Evolutionary conservation across 2,329 filamentous ascomycete genomes (phyloP).

Genomic region (Elsinoe perseae): DNA sequence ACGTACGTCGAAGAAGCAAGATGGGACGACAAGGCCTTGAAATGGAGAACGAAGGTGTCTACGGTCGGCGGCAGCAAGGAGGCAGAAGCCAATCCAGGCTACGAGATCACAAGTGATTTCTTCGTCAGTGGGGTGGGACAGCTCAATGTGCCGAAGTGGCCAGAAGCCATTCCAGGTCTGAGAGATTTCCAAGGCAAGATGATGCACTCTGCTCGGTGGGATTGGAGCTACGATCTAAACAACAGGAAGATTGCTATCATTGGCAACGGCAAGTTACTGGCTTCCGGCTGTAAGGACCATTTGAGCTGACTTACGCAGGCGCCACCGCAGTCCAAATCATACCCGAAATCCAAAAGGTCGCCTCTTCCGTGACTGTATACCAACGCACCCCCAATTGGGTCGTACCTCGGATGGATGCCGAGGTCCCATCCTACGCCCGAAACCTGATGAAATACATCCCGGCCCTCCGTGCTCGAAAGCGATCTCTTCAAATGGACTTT

Average conservation of each 20-base stretch:
- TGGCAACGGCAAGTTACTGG: constrained; percentile 44
- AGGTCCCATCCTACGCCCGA: constrained; percentile 38
- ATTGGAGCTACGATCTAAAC: constrained; percentile 49
- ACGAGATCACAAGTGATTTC: constrained; percentile 49
- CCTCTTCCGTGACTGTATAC: constrained; percentile 46
- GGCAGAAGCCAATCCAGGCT: constrained; percentile 45
- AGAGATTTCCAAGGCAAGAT: constrained; percentile 45
- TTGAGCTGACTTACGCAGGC: constrained; percentile 28
- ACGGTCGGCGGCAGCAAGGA: constrained; percentile 46
- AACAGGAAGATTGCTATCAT: constrained; percentile 52
- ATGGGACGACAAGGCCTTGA: constrained; percentile 47
- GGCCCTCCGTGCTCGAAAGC: constrained; percentile 42
- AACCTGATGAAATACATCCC: constrained; percentile 45
- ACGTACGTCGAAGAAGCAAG: constrained; percentile 44
- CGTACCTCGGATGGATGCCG: constrained; percentile 45
- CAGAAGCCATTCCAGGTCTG: constrained; percentile 41
- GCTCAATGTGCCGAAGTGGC: constrained; percentile 47
- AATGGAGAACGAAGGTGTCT: constrained; percentile 45
- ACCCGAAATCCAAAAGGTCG: constrained; percentile 47
- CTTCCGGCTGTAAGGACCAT: background rate
- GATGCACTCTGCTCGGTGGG: constrained; percentile 54
- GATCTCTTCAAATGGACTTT: constrained; percentile 48
- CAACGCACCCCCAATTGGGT: constrained; percentile 55
- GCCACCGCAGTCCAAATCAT: constrained; percentile 53
- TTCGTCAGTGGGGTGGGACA: constrained; percentile 53